Evolutionary conservation across 495 filamentous ascomycete species (phyloP), one percentile per base, ranked within the genome.

Genomic region (Xylaria venustula): DNA sequence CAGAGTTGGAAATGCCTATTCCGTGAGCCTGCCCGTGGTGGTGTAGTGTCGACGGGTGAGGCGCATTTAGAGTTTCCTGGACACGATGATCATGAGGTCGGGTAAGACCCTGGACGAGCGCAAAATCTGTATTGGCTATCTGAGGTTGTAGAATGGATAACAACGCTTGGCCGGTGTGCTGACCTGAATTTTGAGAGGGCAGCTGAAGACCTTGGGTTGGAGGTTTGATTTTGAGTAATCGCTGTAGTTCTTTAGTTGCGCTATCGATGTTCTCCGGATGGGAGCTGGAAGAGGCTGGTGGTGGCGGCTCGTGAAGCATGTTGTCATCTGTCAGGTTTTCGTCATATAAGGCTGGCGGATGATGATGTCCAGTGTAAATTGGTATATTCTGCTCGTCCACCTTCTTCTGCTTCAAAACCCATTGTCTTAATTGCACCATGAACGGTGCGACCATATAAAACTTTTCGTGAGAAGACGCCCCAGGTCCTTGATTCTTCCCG

Each of bases 371-470:
- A 15, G 25, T 52, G 3, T 58, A 40, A 41, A 62, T 34, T 15
- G 62, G 66, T 41, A 60, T 64, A 47, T 72, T 77, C 62, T 73
- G 73, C 3, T 69, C 73, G 67, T 90, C 88, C 42, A 81, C 76
- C 73, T 85, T 91, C 79, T 82, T 90, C 78, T 94, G 91, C 68
- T 88, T 83, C 12, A 86, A 73, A 26, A 97, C 92, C 94, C 94
- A 98, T 69, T 90, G 91, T 71, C 92, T 93, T 45, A 98, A 74
- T 19, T 82, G 90, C 34, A 83, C 84, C 61, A 98, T 77, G 69
- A 98, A 98, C 0, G 94, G 93, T 2, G 91, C 92, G 17, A 98
- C 94, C 92, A 97, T 97, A 73, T 96, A 98, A 69, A 96, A 98
- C 67, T 91, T 97, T 66, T 90, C 90, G 19, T 88, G 84, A 66